These are phyloP conservation scores for Pseudocercospora musae DNA, from an alignment of 2,329 filamentous ascomycete species.

Conservation along the genomic window DNA sequence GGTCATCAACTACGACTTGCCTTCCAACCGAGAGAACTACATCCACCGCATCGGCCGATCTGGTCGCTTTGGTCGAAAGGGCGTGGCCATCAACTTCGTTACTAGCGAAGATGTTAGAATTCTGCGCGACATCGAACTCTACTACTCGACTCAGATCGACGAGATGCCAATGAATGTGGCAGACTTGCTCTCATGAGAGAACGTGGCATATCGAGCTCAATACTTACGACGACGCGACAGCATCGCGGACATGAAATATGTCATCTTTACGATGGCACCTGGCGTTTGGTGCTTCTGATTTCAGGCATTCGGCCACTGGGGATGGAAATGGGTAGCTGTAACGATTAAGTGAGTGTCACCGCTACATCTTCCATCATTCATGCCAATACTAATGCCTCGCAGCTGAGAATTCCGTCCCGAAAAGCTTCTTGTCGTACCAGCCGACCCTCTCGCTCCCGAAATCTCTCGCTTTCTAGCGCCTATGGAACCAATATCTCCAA, in stretches of 20 bases:
- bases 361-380: background rate
- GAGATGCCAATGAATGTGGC: constrained; percentile 92
- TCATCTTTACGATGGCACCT: background rate
- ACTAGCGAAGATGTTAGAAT: constrained; percentile 98
- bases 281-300: constrained; percentile 9
- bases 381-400: constrained; percentile 5
- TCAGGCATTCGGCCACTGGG: constrained; percentile 32
- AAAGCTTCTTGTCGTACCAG: constrained; percentile 6
- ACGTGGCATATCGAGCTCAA: background rate
- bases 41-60: constrained; percentile 97
- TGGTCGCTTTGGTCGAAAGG: constrained; percentile 93
- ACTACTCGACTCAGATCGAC: constrained; percentile 95
- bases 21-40: constrained; percentile 98
- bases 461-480: background rate
- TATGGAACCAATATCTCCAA: background rate
- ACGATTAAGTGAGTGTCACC: constrained; percentile 27
- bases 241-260: background rate
- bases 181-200: constrained; percentile 35
- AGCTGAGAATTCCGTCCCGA: constrained; percentile 8
- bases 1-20: constrained; percentile 98
- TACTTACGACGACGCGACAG: background rate
- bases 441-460: background rate
- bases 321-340: constrained; percentile 35
- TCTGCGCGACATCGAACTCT: constrained; percentile 95
- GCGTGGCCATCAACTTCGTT: constrained; percentile 99